Percentiles rank a stretch among this genome's conserved stretches.
Evolutionary conservation across 2,329 filamentous ascomycete species (phyloP).

Genomic region (Elsinoe ampelina): DNA sequence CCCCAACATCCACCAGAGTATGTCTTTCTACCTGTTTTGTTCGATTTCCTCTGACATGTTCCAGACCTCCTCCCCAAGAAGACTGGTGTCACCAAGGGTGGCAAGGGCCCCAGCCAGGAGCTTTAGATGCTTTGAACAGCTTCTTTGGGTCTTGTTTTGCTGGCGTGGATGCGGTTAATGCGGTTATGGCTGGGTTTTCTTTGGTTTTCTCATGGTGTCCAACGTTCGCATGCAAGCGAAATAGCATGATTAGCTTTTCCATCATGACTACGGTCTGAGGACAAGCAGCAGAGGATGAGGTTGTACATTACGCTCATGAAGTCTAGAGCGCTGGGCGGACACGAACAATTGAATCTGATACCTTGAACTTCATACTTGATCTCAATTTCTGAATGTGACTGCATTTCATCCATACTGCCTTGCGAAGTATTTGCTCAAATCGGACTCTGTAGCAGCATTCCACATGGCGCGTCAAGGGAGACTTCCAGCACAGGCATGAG

Average conservation of each 20-base stretch:
- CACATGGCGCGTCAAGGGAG: not conserved
- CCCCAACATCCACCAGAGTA: conserved; percentile 96
- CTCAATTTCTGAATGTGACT: not conserved
- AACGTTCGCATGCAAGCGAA: conserved; percentile 7
- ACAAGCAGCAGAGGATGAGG: conserved; percentile 9
- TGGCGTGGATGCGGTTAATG: conserved; percentile 18
- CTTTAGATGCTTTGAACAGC: conserved; percentile 53
- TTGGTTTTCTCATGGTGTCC: conserved; percentile 15
- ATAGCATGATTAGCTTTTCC: conserved; percentile 14
- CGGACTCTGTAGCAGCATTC: no score
- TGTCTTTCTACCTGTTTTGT: conserved; percentile 30
- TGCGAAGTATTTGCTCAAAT: not conserved
- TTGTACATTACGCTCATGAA: conserved; percentile 14
- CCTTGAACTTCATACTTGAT: conserved; percentile 9
- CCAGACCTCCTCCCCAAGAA: conserved; percentile 98
- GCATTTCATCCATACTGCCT: not conserved
- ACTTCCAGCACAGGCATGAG: not conserved
- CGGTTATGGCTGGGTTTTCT: conserved; percentile 18
- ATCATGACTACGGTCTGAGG: conserved; percentile 12
- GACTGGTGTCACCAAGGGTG: conserved; percentile 51
- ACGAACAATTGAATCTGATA: conserved; percentile 12
- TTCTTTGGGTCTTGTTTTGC: conserved; percentile 18
- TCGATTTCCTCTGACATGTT: conserved; percentile 32
- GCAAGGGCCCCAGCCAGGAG: conserved; percentile 91
- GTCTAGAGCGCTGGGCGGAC: conserved; percentile 12